A percentile compares a stretch with the other conserved stretches of the same genome.
These are phyloP conservation scores for Ganoderma meredithae DNA, from an alignment of 1,284 basidiomycete genomes.

Conservation along the genomic window DNA sequence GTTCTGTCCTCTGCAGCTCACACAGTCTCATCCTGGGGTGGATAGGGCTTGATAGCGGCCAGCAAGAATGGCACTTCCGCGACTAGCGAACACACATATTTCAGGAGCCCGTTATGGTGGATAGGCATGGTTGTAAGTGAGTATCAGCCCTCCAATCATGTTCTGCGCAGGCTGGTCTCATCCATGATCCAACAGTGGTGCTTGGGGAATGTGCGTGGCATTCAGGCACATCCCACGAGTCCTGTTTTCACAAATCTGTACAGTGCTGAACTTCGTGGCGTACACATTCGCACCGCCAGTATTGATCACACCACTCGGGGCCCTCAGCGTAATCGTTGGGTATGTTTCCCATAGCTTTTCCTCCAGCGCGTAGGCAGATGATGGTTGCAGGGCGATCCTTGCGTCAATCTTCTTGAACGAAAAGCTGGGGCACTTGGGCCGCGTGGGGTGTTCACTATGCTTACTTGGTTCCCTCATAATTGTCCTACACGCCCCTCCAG, in stretches of 20 bases:
- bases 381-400: conserved; percentile 76
- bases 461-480: conserved; percentile 94
- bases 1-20: conserved; percentile 2
- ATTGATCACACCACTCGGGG: conserved; percentile 95
- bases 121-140: conserved; percentile 91
- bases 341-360: conserved; percentile 48
- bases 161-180: conserved; percentile 8
- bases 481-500: conserved; percentile 96
- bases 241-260: not conserved
- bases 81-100: conserved; percentile 85
- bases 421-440: conserved; percentile 92
- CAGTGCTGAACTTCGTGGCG: conserved; percentile 98
- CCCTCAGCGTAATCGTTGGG: conserved; percentile 96
- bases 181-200: conserved; percentile 64
- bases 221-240: not conserved
- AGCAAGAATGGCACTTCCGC: conserved; percentile 45
- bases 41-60: conserved; percentile 10
- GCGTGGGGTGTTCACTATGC: conserved; percentile 93
- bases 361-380: not conserved
- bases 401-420: conserved; percentile 95
- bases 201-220: conserved; percentile 80
- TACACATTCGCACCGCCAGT: conserved; percentile 99
- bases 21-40: not conserved
- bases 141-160: conserved; percentile 45
- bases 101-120: conserved; percentile 98